phyloP scores from a whole-genome alignment of 2,329 filamentous ascomycete species.

The Paracorniculantispora psalliotae region DNA sequence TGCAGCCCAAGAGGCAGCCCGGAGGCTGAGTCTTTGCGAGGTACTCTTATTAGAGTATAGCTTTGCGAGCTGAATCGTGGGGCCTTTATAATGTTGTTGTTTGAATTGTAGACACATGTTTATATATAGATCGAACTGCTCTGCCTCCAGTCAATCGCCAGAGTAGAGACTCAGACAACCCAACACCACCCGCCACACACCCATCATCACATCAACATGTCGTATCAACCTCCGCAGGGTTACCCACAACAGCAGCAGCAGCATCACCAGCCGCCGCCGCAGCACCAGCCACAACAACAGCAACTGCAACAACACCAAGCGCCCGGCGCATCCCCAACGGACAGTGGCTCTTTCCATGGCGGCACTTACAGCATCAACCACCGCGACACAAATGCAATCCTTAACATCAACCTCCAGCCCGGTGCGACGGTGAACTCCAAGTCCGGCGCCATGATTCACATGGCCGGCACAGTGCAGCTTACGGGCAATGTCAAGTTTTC shows the following conservation, averaged over 20 bases:
- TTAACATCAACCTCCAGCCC: conserved; percentile 16
- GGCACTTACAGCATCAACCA: conserved; percentile 17
- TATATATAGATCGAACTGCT: neutral
- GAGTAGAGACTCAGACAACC: neutral
- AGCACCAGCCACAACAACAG: conserved; percentile 10
- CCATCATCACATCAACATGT: neutral
- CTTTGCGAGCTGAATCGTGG: neutral
- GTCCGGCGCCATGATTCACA: conserved; percentile 20
- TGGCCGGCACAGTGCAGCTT: conserved; percentile 18
- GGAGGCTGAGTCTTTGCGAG: neutral
- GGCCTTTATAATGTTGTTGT: neutral
- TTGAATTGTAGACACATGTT: neutral
- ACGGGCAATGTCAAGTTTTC: conserved; percentile 20
- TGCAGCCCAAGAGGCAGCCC: neutral
- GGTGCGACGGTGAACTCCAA: conserved; percentile 15
- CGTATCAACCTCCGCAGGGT: neutral
- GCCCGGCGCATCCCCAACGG: neutral
- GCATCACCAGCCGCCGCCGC: neutral
- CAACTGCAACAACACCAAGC: neutral
- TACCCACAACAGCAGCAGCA: neutral
- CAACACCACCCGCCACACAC: too few species aligned
- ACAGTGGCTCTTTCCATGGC: conserved; percentile 16
- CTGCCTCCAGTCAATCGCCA: neutral
- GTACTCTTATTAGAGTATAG: neutral
- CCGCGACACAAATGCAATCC: conserved; percentile 18